Evolutionary conservation across 768 basidiomycete species (phyloP), one percentile per base, ranked within the genome.

Genomic region (Suillus weaverae): DNA sequence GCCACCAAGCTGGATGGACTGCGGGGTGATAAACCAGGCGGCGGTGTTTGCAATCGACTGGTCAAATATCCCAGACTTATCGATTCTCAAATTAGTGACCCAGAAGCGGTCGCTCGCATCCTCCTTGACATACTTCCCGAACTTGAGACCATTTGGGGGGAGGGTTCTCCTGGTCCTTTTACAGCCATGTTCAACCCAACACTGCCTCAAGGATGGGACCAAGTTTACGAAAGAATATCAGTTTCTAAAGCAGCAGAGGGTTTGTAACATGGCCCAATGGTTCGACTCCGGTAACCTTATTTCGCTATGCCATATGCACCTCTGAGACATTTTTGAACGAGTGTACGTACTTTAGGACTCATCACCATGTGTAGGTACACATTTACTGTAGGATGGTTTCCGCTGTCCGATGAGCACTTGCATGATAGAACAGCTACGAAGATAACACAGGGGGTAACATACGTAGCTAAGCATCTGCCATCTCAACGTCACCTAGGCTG

Each of bases 401-500:
- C 14, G 14, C 7, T 50, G 48, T 26, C 6, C 26, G 30, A 50
- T 32, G 50, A 51, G 50, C 50, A 51, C 50, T 32, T 8, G 50
- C 30, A 51, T 32, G 8, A 51, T 32, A 18, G 18, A 18, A 8
- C 16, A 51, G 30, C 4, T 51, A 18, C 16, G 13, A 51, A 51
- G 16, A 32, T 32, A 51, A 51, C 5, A 30, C 30, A 51, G 16
- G 22, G 22, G 30, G 50, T 32, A 8, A 14, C 14, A 33, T 33
- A 33, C 32, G 20, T 30, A 33, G 65, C 46, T 73, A 81, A 60
- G 69, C 67, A 56, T 81, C 81, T 32, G 71, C 78, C 89, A 90
- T 90, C 53, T 83, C 79, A 20, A 86, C 80, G 69, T 89, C 88
- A 36, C 70, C 80, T 53, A 78, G 76, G 5, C 51, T 44, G 54